phyloP scores from a whole-genome alignment of 768 basidiomycete genomes.

The Pholiota microspora region DNA sequence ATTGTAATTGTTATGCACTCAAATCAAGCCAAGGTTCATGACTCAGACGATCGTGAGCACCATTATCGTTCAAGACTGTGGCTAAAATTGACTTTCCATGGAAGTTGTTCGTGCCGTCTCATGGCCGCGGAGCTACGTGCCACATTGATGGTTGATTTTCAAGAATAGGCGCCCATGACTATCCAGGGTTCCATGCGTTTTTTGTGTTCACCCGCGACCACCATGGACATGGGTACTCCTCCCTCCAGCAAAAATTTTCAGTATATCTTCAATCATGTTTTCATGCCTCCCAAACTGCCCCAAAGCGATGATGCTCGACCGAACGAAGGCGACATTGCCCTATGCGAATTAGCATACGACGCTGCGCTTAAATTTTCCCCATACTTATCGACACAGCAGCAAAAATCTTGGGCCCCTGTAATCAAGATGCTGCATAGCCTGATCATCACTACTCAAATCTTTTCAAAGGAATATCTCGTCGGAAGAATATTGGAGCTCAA shows the following conservation, averaged over 20 bases:
- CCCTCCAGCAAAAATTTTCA: neutral
- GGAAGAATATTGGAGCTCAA: constrained; percentile 7
- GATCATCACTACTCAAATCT: constrained; percentile 9
- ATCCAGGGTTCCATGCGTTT: neutral
- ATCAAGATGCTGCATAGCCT: constrained; percentile 24
- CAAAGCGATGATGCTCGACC: constrained; percentile 6
- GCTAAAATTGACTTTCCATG: too few species aligned
- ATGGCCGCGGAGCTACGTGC: too few species aligned
- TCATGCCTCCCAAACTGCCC: neutral
- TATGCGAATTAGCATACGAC: constrained; percentile 20
- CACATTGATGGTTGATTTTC: neutral
- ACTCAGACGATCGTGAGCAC: too few species aligned
- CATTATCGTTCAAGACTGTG: too few species aligned
- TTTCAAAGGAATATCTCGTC: too few species aligned
- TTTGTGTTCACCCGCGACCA: neutral
- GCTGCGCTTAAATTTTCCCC: constrained; percentile 18
- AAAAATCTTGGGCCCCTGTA: constrained; percentile 27
- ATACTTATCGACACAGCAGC: constrained; percentile 7
- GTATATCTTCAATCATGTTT: neutral
- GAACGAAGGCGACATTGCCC: constrained; percentile 19
- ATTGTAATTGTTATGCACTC: too few species aligned
- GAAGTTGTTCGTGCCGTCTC: too few species aligned
- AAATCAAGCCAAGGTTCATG: too few species aligned
- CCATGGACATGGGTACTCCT: neutral
- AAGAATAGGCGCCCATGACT: neutral